Evolutionary conservation across 805 yeast species (phyloP), one percentile per base, ranked within the genome.

Genomic region (Candida sakaeoensis): DNA sequence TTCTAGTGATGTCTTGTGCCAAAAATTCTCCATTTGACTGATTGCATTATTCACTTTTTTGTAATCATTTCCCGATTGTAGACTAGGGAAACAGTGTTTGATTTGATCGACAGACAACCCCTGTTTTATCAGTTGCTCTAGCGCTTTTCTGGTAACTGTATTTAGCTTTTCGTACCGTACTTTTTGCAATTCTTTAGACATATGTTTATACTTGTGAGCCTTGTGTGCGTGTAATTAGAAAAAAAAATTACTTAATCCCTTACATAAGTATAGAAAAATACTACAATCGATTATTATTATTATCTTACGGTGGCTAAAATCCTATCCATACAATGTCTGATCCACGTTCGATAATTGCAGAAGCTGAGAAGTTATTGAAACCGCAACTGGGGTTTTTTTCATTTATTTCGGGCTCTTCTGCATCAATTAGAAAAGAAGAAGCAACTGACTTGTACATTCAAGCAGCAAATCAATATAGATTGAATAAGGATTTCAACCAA

Each of bases 391-490:
- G 96, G 4, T 74, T 85, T 45, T 76, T 90, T 49, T 75, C 78
- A 45, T 61, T 67, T 41, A 53, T 84, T 15, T 74, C 88, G 39
- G 84, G 91, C 3, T 74, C 83, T 1, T 72, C 83, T 8, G 72
- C 74, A 24, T 65, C 80, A 3, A 72, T 75, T 46, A 75, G 86
- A 45, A 76, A 69, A 39, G 99, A 93, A 57, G 99, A 93, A 48
- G 98, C 99, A 3, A 82, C 90, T 3, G 99, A 93, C 48, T 64
- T 87, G 21, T 91, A 82, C 57, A 72, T 83, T 16, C 95, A 90
- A 61, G 99, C 99, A 2, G 99, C 95, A n/a, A 93, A 91, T 55
- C 74, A 79, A 21, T 93, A 80, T 68, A 77, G 90, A 46, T 63
- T 93, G 42, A 80, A 78, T 50, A 86, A 85, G 54, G 85, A 88